These are phyloP conservation scores for Pseudozyma flocculosa DNA, from an alignment of 1,284 basidiomycete species.

Conservation along the genomic window DNA sequence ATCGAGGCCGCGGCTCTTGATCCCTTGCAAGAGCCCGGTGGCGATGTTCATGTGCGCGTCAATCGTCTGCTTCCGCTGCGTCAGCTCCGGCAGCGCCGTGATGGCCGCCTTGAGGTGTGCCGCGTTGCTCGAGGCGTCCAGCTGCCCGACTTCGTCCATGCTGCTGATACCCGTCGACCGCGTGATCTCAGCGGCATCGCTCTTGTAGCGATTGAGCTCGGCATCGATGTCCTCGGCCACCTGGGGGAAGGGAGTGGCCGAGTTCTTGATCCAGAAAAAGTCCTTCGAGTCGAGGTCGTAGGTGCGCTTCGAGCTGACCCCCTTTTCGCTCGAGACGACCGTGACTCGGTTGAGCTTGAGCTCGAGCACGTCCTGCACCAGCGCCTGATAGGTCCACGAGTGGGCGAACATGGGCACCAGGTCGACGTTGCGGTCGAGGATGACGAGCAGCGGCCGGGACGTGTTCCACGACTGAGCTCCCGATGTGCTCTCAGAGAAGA, in stretches of 20 bases:
- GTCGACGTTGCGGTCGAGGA: constrained; percentile 93
- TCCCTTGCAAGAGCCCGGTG: constrained; percentile 89
- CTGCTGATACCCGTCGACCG: constrained; percentile 93
- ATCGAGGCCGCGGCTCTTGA: constrained; percentile 91
- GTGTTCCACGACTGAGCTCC: constrained; percentile 23
- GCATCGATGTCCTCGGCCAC: constrained; percentile 96
- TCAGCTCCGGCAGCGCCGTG: constrained; percentile 95
- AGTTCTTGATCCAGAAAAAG: constrained; percentile 98
- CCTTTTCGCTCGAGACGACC: constrained; percentile 60
- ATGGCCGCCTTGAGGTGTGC: constrained; percentile 95
- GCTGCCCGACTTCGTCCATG: constrained; percentile 75
- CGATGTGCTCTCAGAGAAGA: constrained; percentile 51
- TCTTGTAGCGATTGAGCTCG: constrained; percentile 89
- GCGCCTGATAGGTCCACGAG: constrained; percentile 98
- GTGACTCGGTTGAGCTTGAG: constrained; percentile 95
- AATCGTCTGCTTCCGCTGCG: constrained; percentile 89
- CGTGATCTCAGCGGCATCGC: constrained; percentile 95
- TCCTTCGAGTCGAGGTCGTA: constrained; percentile 98
- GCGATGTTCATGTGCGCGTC: constrained; percentile 99
- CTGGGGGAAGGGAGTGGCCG: constrained; percentile 93
- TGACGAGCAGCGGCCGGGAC: constrained; percentile 67
- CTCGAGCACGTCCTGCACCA: constrained; percentile 94
- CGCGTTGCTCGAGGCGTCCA: constrained; percentile 85
- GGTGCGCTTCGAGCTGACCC: constrained; percentile 36
- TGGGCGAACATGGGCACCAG: constrained; percentile 92